phyloP scores from a whole-genome alignment of 2,329 filamentous ascomycete genomes.

The Pleoardoris graminearum region DNA sequence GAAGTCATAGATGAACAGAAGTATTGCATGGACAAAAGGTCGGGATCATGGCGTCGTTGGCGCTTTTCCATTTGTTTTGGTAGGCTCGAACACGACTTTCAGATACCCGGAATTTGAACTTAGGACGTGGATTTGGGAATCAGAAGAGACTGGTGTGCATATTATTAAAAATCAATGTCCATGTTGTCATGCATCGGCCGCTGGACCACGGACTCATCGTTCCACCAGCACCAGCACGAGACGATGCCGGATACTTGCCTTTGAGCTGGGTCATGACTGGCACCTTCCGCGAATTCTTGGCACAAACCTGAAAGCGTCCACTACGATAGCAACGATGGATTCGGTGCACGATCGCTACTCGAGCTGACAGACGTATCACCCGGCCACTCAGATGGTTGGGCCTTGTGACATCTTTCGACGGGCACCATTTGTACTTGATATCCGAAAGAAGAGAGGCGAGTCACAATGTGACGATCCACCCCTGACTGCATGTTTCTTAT shows the following conservation, averaged over 20 bases:
- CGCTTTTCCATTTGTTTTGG: slow-evolving; percentile 11
- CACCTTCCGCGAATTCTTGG: too few relatives aligned
- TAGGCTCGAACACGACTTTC: slow-evolving; percentile 20
- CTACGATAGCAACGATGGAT: too few relatives aligned
- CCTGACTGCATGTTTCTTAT: too few relatives aligned
- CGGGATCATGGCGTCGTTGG: background rate
- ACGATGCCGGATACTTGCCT: too few relatives aligned
- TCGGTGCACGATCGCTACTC: too few relatives aligned
- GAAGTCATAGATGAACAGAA: background rate
- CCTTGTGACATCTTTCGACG: too few relatives aligned
- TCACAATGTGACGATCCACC: too few relatives aligned
- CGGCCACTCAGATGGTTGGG: too few relatives aligned
- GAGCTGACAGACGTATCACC: background rate
- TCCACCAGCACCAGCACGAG: too few relatives aligned
- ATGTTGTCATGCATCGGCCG: slow-evolving; percentile 5
- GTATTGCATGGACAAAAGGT: background rate
- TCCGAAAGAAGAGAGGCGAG: background rate
- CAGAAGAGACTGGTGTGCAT: background rate
- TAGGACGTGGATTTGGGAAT: background rate
- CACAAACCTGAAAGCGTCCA: too few relatives aligned
- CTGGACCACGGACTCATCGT: too few relatives aligned
- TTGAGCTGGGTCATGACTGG: too few relatives aligned
- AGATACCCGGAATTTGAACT: slow-evolving; percentile 32
- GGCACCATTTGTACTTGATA: background rate
- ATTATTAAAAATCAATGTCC: background rate